Percentiles rank a stretch among this genome's conserved stretches.
Evolutionary conservation across 2,329 filamentous ascomycete genomes (phyloP).

Genomic region (Diaporthe helianthi): DNA sequence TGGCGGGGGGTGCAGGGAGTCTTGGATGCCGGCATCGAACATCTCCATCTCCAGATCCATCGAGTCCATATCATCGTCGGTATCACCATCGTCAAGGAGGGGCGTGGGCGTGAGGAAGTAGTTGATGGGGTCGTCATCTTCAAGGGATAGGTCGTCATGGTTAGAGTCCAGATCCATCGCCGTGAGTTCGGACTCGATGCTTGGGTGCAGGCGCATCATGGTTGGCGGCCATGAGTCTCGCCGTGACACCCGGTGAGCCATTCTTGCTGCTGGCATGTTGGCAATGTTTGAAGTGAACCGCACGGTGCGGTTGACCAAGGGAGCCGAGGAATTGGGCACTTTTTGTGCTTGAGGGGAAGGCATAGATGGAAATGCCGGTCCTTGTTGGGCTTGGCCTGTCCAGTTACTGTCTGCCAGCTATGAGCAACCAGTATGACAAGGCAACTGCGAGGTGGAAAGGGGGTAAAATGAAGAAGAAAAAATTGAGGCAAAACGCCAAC

Average conservation of each 20-base stretch:
- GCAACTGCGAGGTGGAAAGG: not conserved
- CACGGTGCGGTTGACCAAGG: not conserved
- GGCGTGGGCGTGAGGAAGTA: conserved; percentile 63
- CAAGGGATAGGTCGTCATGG: conserved; percentile 43
- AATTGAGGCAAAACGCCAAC: conserved; percentile 20
- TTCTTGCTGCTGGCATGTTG: conserved; percentile 23
- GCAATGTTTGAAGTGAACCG: not conserved
- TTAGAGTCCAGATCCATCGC: conserved; percentile 51
- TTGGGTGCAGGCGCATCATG: conserved; percentile 54
- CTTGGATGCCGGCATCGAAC: conserved; percentile 65
- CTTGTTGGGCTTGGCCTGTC: conserved; percentile 3
- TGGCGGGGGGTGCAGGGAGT: conserved; percentile 51
- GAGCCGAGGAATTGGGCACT: not conserved
- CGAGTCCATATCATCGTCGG: conserved; percentile 44
- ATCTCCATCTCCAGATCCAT: conserved; percentile 54
- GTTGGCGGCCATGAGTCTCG: conserved; percentile 61
- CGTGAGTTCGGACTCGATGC: conserved; percentile 51
- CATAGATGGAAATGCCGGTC: not conserved
- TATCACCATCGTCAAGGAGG: conserved; percentile 49
- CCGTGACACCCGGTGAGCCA: conserved; percentile 36
- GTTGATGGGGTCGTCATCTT: conserved; percentile 60
- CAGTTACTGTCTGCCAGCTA: not conserved
- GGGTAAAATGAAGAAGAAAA: not conserved
- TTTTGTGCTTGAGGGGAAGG: conserved; percentile 18
- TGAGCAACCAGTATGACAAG: conserved; percentile 31